Conservation (phyloP, 345 rosid species). For the Acer yangbiense region DNA sequence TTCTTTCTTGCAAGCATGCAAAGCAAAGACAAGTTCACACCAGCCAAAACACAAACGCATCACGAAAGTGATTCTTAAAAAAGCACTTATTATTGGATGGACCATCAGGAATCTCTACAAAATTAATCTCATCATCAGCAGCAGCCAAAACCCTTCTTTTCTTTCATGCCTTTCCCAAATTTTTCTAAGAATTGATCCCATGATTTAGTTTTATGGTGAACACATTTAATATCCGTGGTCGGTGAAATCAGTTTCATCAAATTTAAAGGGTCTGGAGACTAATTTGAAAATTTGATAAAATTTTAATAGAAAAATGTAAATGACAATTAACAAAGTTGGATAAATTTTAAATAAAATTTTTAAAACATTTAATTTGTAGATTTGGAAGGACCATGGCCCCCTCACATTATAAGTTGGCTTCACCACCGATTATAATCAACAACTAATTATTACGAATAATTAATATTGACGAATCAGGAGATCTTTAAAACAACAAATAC, state of each 20-base stretch:
- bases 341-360: too few species aligned
- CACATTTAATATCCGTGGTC: background rate
- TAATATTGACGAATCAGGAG: background rate
- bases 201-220: background rate
- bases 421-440: too few species aligned
- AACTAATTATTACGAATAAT: background rate
- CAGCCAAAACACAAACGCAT: background rate
- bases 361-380: too few species aligned
- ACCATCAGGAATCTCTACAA: conserved; percentile 30
- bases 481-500: background rate
- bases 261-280: too few species aligned
- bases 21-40: conserved; percentile 35
- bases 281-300: too few species aligned
- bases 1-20: conserved; percentile 28
- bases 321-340: too few species aligned
- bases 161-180: background rate
- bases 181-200: background rate
- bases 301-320: too few species aligned
- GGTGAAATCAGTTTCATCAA: too few species aligned
- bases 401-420: too few species aligned
- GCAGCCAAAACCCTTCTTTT: conserved; percentile 4
- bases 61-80: conserved; percentile 9
- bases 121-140: background rate
- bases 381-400: too few species aligned
- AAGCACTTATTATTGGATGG: conserved; percentile 14